Percentiles rank a stretch among this genome's conserved stretches.
phyloP scores from a whole-genome alignment of 208 protist genomes.

The Lotmaria passim region DNA sequence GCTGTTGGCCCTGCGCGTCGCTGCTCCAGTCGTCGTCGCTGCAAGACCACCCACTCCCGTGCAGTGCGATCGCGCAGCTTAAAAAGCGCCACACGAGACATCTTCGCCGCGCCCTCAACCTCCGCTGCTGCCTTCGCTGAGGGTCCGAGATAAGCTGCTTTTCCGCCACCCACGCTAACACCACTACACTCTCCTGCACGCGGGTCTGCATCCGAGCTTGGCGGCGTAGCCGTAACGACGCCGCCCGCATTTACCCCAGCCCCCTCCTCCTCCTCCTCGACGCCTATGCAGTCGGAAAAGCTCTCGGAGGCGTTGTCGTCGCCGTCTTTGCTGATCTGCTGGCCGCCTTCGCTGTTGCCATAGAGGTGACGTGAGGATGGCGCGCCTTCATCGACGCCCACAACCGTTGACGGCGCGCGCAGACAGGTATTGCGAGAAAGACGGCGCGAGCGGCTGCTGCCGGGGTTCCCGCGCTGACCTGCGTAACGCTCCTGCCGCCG shows the following conservation, averaged over 20 bases:
- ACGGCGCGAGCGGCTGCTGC: neutral
- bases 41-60: slow-evolving; percentile 38
- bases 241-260: neutral
- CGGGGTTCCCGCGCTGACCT: neutral
- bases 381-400: neutral
- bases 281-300: slow-evolving; percentile 6
- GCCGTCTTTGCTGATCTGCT: neutral
- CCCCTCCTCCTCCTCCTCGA: slow-evolving; percentile 7
- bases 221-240: neutral
- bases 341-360: neutral
- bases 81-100: slow-evolving; percentile 18
- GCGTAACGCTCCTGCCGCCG: slow-evolving; percentile 4
- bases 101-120: slow-evolving; percentile 13
- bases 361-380: neutral
- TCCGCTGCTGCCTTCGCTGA: slow-evolving; percentile 4
- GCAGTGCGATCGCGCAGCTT: slow-evolving; percentile 36
- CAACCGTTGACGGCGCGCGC: neutral
- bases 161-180: neutral
- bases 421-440: too few species aligned
- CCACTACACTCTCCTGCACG: too few species aligned
- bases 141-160: neutral
- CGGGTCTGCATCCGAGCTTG: too few species aligned
- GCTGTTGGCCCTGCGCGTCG: slow-evolving; percentile 15
- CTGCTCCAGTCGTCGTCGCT: slow-evolving; percentile 38
- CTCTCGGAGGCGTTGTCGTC: neutral